phyloP scores from a whole-genome alignment of 2,329 filamentous ascomycete genomes.

The Cercospora brassicicola region DNA sequence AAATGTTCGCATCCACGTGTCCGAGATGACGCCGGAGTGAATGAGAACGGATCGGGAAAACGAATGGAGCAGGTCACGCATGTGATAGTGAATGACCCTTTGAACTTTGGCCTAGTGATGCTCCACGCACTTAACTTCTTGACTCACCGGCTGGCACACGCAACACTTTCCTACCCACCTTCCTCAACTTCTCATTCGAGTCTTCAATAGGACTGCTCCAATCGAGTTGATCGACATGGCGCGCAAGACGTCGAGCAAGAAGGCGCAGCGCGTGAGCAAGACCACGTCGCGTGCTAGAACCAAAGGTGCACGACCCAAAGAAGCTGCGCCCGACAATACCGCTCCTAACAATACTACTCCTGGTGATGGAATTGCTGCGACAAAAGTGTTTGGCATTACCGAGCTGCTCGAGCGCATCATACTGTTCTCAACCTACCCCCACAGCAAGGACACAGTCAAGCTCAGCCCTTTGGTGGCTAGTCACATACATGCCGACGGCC shows the following conservation, averaged over 20 bases:
- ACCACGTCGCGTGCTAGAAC: background rate
- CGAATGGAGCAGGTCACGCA: background rate
- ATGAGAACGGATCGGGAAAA: background rate
- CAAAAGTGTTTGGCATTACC: background rate
- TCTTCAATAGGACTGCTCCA: background rate
- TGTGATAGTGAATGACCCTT: background rate
- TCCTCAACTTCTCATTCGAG: too few species aligned
- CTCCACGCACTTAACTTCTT: background rate
- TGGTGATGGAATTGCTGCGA: background rate
- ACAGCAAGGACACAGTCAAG: background rate
- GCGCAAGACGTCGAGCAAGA: background rate
- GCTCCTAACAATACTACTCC: background rate
- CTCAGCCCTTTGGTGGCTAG: too few species aligned
- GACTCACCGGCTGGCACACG: background rate
- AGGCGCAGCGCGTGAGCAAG: background rate
- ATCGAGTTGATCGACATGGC: background rate
- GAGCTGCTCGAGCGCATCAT: slow-evolving; percentile 6
- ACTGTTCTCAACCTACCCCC: background rate
- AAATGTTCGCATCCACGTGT: background rate
- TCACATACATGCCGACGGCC: background rate
- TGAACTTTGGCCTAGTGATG: background rate
- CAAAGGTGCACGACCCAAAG: too few species aligned
- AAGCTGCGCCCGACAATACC: background rate
- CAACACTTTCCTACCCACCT: too few species aligned
- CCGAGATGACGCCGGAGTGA: background rate